Evolutionary conservation across 208 protist species (phyloP).

Genomic region (Leishmania lainsoni): DNA sequence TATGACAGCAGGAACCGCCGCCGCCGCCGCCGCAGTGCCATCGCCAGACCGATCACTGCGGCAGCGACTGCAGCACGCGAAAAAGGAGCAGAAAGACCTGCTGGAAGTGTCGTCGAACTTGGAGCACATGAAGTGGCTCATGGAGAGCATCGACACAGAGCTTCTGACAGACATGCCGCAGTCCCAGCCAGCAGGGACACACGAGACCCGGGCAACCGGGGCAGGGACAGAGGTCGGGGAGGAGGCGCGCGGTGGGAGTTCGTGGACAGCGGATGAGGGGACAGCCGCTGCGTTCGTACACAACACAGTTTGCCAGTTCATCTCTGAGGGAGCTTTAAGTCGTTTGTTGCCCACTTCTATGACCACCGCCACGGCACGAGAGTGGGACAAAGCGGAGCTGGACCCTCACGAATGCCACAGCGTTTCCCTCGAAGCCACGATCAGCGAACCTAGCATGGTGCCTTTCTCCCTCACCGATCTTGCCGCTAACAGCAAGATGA

Average conservation of each 20-base stretch:
- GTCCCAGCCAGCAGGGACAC: neutral
- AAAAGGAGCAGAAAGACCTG: constrained; percentile 11
- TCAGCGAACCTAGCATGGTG: constrained; percentile 50
- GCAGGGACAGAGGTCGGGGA: neutral
- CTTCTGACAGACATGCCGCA: constrained; percentile 31
- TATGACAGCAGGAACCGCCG: neutral
- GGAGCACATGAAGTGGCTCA: constrained; percentile 56
- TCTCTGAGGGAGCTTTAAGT: neutral
- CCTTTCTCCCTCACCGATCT: constrained; percentile 36
- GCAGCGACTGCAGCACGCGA: neutral
- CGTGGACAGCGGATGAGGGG: neutral
- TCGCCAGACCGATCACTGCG: constrained; percentile 13
- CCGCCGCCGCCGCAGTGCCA: neutral
- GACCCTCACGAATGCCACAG: neutral
- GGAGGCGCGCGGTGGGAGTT: neutral
- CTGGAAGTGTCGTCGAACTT: constrained; percentile 43
- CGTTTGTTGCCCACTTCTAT: neutral
- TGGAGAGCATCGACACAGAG: constrained; percentile 54
- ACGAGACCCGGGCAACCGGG: neutral
- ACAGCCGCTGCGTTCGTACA: neutral
- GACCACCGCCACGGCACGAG: neutral
- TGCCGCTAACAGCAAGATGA: neutral
- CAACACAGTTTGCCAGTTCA: neutral
- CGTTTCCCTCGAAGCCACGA: constrained; percentile 2
- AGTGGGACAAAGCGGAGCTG: neutral